phyloP scores from a whole-genome alignment of 768 basidiomycete species.

The Leccinum sublutescens region DNA sequence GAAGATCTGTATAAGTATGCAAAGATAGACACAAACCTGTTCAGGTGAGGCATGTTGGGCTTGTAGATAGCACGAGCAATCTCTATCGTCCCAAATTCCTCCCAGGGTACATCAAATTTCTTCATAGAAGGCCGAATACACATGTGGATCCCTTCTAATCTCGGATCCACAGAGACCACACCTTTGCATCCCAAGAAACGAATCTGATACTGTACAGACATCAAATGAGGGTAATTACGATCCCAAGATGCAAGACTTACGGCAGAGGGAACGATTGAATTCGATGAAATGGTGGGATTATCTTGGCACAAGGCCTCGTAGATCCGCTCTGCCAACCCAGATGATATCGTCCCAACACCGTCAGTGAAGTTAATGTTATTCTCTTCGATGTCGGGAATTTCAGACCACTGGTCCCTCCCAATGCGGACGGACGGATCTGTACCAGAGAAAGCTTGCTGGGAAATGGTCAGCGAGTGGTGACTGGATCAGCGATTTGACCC shows the following conservation, averaged over 20 bases:
- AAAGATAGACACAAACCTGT: constrained; percentile 55
- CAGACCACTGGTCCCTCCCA: constrained; percentile 54
- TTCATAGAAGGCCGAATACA: constrained; percentile 69
- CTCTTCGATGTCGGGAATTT: constrained; percentile 54
- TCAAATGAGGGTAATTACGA: background rate
- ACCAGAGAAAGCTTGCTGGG: constrained; percentile 72
- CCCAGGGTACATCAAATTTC: constrained; percentile 59
- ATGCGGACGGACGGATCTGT: constrained; percentile 73
- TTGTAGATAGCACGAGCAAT: constrained; percentile 63
- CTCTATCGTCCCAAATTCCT: constrained; percentile 61
- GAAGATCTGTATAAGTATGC: background rate
- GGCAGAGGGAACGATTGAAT: constrained; percentile 52
- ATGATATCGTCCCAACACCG: constrained; percentile 78
- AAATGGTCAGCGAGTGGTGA: constrained; percentile 7
- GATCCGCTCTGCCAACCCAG: constrained; percentile 53
- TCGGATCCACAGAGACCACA: constrained; percentile 66
- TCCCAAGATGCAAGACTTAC: constrained; percentile 39
- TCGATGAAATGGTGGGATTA: constrained; percentile 34
- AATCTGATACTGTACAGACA: constrained; percentile 61
- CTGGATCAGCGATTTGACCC: background rate
- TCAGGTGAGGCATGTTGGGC: constrained; percentile 66
- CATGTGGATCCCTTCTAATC: constrained; percentile 57
- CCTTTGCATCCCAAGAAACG: constrained; percentile 85
- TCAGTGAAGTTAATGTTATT: constrained; percentile 60
- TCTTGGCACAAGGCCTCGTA: constrained; percentile 53